phyloP scores from a whole-genome alignment of 805 yeast species.

The Ogataea henricii region DNA sequence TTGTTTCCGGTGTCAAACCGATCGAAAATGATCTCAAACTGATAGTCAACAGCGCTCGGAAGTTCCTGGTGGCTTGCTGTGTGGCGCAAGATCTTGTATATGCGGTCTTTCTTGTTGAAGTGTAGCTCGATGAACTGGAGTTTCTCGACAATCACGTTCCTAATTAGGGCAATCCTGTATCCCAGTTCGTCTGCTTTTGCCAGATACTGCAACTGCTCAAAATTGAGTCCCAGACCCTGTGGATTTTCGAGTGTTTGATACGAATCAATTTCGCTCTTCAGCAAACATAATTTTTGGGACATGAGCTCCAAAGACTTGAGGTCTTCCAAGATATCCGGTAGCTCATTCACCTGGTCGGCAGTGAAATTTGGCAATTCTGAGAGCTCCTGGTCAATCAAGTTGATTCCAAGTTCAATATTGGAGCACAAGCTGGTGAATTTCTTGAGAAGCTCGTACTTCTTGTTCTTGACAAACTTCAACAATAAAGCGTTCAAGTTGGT shows the following conservation, averaged over 20 bases:
- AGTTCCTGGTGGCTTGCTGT: constrained; percentile 8
- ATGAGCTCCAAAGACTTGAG: constrained; percentile 37
- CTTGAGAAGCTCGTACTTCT: constrained; percentile 28
- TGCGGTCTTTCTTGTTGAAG: constrained; percentile 27
- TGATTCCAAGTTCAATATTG: constrained; percentile 18
- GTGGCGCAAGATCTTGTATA: constrained; percentile 22
- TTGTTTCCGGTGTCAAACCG: constrained; percentile 40
- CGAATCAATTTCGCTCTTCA: constrained; percentile 16
- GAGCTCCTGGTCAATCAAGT: constrained; percentile 22
- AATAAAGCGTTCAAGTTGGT: constrained; percentile 33
- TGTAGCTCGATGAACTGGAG: constrained; percentile 45
- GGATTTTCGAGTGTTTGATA: constrained; percentile 8
- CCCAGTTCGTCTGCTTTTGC: constrained; percentile 38
- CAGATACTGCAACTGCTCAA: constrained; percentile 15
- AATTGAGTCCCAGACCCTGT: constrained; percentile 16
- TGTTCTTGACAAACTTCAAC: constrained; percentile 36
- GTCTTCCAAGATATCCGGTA: constrained; percentile 38
- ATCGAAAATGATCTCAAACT: constrained; percentile 46
- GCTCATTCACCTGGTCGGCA: constrained; percentile 39
- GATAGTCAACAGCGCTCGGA: constrained; percentile 31
- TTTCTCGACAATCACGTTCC: constrained; percentile 40
- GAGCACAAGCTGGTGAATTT: constrained; percentile 30
- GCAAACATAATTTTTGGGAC: constrained; percentile 27
- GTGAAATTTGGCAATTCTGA: constrained; percentile 32
- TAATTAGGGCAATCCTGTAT: constrained; percentile 39